A percentile compares a stretch with the other conserved stretches of the same genome.
phyloP scores from a whole-genome alignment of 148 eudicot genomes.

The Vaccinium macrocarpon region DNA sequence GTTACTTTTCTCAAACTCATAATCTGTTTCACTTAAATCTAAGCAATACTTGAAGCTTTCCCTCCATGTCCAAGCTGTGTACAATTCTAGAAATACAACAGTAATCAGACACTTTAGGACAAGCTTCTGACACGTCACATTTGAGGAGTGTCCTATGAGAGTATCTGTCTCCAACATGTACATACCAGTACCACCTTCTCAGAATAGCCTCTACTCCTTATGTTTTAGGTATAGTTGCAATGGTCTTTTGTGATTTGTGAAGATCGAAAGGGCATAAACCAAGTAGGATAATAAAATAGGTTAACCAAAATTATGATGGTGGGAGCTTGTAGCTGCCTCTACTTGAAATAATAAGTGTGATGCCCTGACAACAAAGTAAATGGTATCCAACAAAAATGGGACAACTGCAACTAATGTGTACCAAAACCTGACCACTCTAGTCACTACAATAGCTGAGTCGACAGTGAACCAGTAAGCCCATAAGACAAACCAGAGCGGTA shows the following conservation, averaged over 20 bases:
- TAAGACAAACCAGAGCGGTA: not conserved
- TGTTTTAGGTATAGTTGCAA: not conserved
- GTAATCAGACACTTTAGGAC: not conserved
- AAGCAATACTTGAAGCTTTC: not conserved
- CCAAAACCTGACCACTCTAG: constrained; percentile 5
- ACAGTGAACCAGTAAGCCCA: not conserved
- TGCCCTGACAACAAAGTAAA: not conserved
- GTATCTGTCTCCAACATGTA: not conserved
- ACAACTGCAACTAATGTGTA: not conserved
- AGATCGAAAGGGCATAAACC: not conserved
- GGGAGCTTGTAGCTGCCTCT: not conserved
- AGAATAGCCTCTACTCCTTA: not conserved
- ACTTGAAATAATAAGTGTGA: not conserved
- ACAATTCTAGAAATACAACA: not conserved
- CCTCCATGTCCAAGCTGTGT: not conserved
- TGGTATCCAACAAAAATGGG: not conserved
- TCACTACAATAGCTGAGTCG: not conserved
- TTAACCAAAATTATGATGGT: not conserved
- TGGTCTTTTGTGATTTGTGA: not conserved
- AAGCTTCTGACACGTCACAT: not conserved
- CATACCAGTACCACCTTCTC: not conserved
- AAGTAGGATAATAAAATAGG: not conserved
- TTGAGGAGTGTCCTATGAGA: not conserved
- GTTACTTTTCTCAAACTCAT: not conserved
- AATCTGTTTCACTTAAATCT: not conserved